Base-by-base conservation (phyloP, 2,329 filamentous ascomycete species). In the Diplodia intermedia region DNA sequence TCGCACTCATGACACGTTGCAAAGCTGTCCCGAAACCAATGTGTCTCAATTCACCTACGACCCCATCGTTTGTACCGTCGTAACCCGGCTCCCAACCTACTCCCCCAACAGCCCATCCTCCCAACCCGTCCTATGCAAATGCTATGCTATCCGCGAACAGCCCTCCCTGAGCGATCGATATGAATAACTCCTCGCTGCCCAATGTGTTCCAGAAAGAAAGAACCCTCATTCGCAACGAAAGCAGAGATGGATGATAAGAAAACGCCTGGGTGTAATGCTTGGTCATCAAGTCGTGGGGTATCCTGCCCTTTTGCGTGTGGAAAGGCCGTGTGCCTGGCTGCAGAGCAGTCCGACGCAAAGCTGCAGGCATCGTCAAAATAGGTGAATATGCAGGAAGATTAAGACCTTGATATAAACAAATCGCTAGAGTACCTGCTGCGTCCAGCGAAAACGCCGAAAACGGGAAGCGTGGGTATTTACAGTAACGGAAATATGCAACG, bases 391-490 rank as follows among this genome's bases (percentile, higher is more conserved):
- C 40, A 53, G 47, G 53, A 61, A 60, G 55, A 61, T 67, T 57
- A 67, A 60, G 47, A 38, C 36, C 47, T 63, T 29, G 43, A 63
- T 52, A 38, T 52, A 63, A 52, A 63, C 31, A 67, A 55, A 57
- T 66, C 65, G 54, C 65, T 66, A 33, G 49, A 57, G 52, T 57
- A 50, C 65, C 65, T 61, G 65, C 65, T 36, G 49, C 66, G 66
- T 55, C 66, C 56, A 67, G 66, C 66, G 47, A 50, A 53, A 55
- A 56, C 38, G 63, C 63, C 52, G 52, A 47, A 36, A 63, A 61
- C 53, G 66, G 40, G 55, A 63, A 68, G 66, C 56, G 29, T 55
- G 62, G 62, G 67, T 69, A 69, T 69, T 65, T 69, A 66, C 67
- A 68, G 53, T 55, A 65, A 49, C 52, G 38, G 53, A 52, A 57